Evolutionary conservation across 805 yeast genomes (phyloP), one percentile per base, ranked within the genome.

Genomic region (Teunomyces tritomae): DNA sequence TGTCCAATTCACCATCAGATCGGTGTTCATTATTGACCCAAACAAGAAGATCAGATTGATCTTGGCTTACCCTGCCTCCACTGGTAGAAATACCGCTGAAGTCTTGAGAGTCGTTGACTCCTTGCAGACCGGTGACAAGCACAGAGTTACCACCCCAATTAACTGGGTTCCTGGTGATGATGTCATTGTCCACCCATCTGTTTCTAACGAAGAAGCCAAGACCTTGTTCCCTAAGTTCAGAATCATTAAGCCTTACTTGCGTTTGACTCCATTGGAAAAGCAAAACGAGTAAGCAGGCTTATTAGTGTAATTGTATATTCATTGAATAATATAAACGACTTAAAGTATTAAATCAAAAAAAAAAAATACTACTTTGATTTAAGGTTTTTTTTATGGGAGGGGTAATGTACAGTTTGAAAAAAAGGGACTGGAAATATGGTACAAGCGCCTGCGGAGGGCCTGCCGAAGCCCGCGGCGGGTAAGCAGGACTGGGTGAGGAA

Each of bases 41-140:
- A 65, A 74, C 58, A 91, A 90, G 81, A 90, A 86, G 73, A 83
- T 91, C 64, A 84, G 97, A 74, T 78, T 89, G 64, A 83, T 85
- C 56, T 70, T 91, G 76, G 80, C 92, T 17, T 90, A 90, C 78
- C 97, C 97, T 49, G 94, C 97, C 50, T 85, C 96, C 40, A 84
- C 88, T 52, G 97, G 97, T 67, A 87, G 97, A 79, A 90, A 91
- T 83, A 80, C 96, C 52, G 80, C 87, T 49, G 97, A 90, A 77
- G 92, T 90, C 32, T 77, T 91, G 69, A 86, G 97, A 74, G 96
- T 87, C 48, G 73, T 90, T 55, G 96, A 89, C 67, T 87, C 96
- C 46, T 76, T 90, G 67, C 96, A 89, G 76, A 74, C 83, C 54
- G 88, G 89, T 59, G 97, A 91, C 71, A 77, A 80, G 64, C 75